phyloP scores from a whole-genome alignment of 1,284 basidiomycete species.

The Volvariella surrecta region DNA sequence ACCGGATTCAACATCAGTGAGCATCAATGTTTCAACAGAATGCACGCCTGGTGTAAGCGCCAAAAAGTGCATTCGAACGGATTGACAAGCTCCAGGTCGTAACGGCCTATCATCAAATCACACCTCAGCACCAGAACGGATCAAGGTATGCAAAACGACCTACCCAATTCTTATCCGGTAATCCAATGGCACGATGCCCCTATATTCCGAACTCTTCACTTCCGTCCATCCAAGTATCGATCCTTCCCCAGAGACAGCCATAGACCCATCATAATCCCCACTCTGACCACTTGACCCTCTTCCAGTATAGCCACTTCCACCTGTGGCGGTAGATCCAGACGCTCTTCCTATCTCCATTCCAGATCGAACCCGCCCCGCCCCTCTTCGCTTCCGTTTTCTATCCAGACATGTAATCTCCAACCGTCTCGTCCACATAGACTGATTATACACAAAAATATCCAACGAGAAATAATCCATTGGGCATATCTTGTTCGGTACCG shows the following conservation, averaged over 20 bases:
- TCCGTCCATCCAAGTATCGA: conserved; percentile 17
- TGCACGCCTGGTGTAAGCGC: conserved; percentile 78
- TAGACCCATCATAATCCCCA: too few species aligned
- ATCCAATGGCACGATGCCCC: conserved; percentile 71
- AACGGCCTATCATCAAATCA: conserved; percentile 50
- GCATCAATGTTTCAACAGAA: conserved; percentile 59
- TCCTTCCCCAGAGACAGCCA: conserved; percentile 1
- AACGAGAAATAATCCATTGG: conserved; percentile 72
- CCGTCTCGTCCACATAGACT: conserved; percentile 65
- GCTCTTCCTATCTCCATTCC: conserved; percentile 15
- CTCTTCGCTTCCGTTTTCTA: conserved; percentile 33
- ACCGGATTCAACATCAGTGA: conserved; percentile 69
- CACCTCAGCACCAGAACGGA: conserved; percentile 6
- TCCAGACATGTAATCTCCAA: conserved; percentile 72
- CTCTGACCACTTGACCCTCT: too few species aligned
- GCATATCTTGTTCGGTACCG: conserved; percentile 43
- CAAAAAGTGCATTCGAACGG: conserved; percentile 80
- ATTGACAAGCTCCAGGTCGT: conserved; percentile 73
- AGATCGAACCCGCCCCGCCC: conserved; percentile 22
- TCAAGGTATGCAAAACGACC: conserved; percentile 24
- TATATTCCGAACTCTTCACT: conserved; percentile 30
- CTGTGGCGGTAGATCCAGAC: conserved; percentile 2
- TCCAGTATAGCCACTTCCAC: neutral
- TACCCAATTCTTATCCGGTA: conserved; percentile 78
- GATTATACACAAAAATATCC: conserved; percentile 87